phyloP scores from a whole-genome alignment of 2,329 filamentous ascomycete genomes.

The Pseudocercospora macadamiae region DNA sequence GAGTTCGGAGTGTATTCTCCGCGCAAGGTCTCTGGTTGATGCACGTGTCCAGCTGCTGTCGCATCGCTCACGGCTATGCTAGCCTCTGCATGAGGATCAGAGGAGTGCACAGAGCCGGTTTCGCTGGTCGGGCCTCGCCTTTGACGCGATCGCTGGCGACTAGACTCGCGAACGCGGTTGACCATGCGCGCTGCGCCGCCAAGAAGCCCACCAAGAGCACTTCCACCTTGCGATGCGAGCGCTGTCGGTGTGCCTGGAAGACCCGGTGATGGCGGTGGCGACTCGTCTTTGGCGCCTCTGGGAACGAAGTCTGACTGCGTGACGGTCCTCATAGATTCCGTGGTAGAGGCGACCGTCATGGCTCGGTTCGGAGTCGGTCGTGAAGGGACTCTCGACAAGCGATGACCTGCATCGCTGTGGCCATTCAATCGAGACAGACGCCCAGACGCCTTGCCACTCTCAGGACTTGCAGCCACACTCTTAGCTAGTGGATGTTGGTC shows the following conservation, averaged over 20 bases:
- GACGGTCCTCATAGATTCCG: constrained; percentile 50
- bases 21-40: constrained; percentile 54
- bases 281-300: constrained; percentile 33
- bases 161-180: constrained; percentile 48
- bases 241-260: constrained; percentile 49
- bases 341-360: constrained; percentile 45
- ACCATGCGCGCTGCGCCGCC: constrained; percentile 52
- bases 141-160: constrained; percentile 50
- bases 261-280: constrained; percentile 45
- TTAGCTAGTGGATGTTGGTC: constrained; percentile 74
- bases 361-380: constrained; percentile 42
- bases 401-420: constrained; percentile 16
- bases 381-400: constrained; percentile 27
- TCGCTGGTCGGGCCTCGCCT: constrained; percentile 66
- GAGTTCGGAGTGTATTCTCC: constrained; percentile 31
- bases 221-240: constrained; percentile 47
- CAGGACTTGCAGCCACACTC: constrained; percentile 72
- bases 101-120: constrained; percentile 58
- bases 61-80: constrained; percentile 66
- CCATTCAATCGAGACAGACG: constrained; percentile 16
- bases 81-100: constrained; percentile 66
- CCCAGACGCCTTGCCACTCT: constrained; percentile 37
- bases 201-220: constrained; percentile 49
- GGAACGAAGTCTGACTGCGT: constrained; percentile 45
- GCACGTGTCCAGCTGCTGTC: constrained; percentile 62